Evolutionary conservation across 2,329 filamentous ascomycete genomes (phyloP).

Genomic region (Thielaviopsis ethacetica): DNA sequence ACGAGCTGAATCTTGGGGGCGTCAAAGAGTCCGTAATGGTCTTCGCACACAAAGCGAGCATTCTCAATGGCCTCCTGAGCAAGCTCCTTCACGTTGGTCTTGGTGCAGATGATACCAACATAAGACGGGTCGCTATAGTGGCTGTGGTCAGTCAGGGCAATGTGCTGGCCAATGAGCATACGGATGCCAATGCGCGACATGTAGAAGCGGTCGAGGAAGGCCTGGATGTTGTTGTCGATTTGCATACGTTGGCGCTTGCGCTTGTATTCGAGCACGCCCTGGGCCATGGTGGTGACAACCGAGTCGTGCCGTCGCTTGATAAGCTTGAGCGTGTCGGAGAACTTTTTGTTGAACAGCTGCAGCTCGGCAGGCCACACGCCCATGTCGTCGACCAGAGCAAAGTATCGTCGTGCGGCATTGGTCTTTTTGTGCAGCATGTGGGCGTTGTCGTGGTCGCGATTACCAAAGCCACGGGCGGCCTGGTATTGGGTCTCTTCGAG

Average conservation of each 20-base stretch:
- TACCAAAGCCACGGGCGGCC: constrained; percentile 33
- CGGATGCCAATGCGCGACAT: constrained; percentile 99
- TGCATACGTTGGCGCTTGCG: constrained; percentile 91
- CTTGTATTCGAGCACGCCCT: constrained; percentile 97
- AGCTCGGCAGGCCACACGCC: constrained; percentile 88
- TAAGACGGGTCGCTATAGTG: constrained; percentile 82
- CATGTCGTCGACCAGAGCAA: constrained; percentile 85
- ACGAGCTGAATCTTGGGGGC: constrained; percentile 93
- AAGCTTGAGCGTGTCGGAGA: constrained; percentile 72
- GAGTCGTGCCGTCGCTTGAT: constrained; percentile 95
- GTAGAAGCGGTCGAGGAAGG: constrained; percentile 97
- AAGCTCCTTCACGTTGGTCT: constrained; percentile 88
- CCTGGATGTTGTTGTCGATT: constrained; percentile 93
- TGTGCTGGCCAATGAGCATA: constrained; percentile 98
- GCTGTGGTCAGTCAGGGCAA: constrained; percentile 86
- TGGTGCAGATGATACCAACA: constrained; percentile 97
- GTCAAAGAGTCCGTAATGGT: constrained; percentile 94
- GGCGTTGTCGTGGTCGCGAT: constrained; percentile 30
- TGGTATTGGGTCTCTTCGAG: constrained; percentile 69
- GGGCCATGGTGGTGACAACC: constrained; percentile 94
- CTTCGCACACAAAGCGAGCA: constrained; percentile 95
- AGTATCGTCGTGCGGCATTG: constrained; percentile 54
- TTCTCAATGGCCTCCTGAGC: constrained; percentile 97
- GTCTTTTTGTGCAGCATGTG: constrained; percentile 32
- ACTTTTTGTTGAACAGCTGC: constrained; percentile 82